Base-by-base conservation (phyloP, 2,329 filamentous ascomycete genomes). In the Phaeophleospora eucalypticola region DNA sequence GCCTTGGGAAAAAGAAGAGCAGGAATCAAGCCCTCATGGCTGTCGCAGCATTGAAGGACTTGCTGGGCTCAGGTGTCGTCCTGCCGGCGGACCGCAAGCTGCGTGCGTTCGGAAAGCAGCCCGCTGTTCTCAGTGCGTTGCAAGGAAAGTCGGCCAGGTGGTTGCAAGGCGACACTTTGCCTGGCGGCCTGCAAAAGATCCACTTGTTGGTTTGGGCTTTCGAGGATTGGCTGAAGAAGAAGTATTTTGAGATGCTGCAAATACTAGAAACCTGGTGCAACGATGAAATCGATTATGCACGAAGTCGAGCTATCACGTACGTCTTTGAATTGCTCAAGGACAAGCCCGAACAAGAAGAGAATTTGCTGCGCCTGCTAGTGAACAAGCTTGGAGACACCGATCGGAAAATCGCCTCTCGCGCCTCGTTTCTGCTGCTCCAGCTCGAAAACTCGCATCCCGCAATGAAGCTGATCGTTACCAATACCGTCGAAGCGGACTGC, bases 361-460 rank as follows among this genome's bases (percentile, higher is more conserved):
- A 98, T 65, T 73, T 98, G 53, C 74, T 98, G 51, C 83, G 91
- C 44, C 74, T 98, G 46, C 72, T 98, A 48, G 89, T 98, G 58
- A 97, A 97, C 74, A 98, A 98, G 69, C 80, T 98, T 19, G 91
- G 94, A 59, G 93, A 98, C 65, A 87, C 86, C 36, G 89, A 95
- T 56, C 89, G 89, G 65, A 98, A 97, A 69, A 94, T 98, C 60
- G 85, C 93, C 1, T 98, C 93, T 3, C 82, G 90, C 50, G 86
- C 91, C 2, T 97, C 93, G 0, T 95, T 95, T 68, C 78, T 97
- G 36, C 75, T 98, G n/a, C 76, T 98, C 43, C 93, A 98, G 65
- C 76, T 98, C 6, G 82, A 96, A 62, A 86, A 84, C 49, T 82
- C 84, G 0, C 93, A 98, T 65, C 93, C 93, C 0, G 78, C 88